Percentiles rank a stretch among this genome's conserved stretches.
Conservation (phyloP, 331 rosid species). For the Quercus tomentella region DNA sequence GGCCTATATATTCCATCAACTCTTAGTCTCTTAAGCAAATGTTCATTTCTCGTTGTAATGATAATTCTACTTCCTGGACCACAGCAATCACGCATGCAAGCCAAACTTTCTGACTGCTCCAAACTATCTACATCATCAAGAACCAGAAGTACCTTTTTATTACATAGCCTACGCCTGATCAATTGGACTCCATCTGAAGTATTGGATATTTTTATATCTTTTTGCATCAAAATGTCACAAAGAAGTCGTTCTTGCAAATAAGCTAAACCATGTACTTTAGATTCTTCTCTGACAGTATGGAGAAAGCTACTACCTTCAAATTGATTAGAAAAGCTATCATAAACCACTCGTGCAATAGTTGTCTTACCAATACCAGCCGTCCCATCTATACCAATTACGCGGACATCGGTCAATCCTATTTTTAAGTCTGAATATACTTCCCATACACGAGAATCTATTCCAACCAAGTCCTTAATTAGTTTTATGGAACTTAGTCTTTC, state of each 20-base stretch:
- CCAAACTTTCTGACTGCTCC: constrained; percentile 16
- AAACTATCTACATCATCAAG: constrained; percentile 36
- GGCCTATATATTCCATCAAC: constrained; percentile 20
- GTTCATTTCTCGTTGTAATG: constrained; percentile 31
- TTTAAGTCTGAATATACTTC: too few species aligned
- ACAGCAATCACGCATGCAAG: constrained; percentile 29
- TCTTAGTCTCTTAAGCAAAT: constrained; percentile 8
- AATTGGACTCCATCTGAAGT: constrained; percentile 16
- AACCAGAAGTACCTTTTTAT: constrained; percentile 31
- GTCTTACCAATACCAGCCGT: constrained; percentile 37
- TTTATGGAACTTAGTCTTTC: too few species aligned
- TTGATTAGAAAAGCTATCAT: constrained; percentile 9
- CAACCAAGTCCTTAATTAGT: too few species aligned
- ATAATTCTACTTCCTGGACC: constrained; percentile 33
- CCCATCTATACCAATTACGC: constrained; percentile 36
- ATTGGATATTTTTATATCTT: constrained; percentile 10
- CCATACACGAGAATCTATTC: too few species aligned
- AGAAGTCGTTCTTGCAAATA: constrained; percentile 16
- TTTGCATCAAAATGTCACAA: constrained; percentile 13
- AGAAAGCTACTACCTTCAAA: constrained; percentile 31
- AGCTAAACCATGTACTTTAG: constrained; percentile 16
- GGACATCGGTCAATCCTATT: neutral
- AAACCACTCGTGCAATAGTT: constrained; percentile 31
- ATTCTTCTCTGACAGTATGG: constrained; percentile 31
- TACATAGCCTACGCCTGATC: constrained; percentile 21